Evolutionary conservation across 1,139 yeast genomes (phyloP).

Genomic region (Protomyces lactucae-debilis): DNA sequence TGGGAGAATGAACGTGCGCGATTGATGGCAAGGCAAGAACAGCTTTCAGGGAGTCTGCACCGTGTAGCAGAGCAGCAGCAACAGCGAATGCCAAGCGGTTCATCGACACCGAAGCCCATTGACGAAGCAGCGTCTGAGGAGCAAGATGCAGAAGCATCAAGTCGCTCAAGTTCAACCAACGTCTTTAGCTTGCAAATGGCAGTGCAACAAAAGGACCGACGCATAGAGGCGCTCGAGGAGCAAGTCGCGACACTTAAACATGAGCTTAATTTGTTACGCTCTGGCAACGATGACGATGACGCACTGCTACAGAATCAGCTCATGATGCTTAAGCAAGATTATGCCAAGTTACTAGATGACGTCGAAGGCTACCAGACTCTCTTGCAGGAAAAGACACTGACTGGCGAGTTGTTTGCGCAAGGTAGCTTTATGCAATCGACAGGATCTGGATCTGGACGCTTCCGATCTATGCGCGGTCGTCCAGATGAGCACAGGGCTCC

Average conservation of each 20-base stretch:
- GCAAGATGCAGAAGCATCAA: not conserved
- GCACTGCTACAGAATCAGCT: not conserved
- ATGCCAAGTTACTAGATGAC: conserved; percentile 4
- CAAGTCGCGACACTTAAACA: not conserved
- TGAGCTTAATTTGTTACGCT: not conserved
- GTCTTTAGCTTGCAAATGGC: conserved; percentile 10
- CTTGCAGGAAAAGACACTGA: conserved; percentile 10
- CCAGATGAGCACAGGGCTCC: not conserved
- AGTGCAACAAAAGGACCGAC: conserved; percentile 7
- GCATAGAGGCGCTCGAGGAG: not conserved
- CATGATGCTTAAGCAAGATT: conserved; percentile 1
- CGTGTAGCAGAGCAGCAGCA: not conserved
- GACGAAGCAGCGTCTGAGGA: not conserved
- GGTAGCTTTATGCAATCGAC: conserved; percentile 19
- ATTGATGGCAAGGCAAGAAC: not conserved
- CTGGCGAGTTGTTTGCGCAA: conserved; percentile 11
- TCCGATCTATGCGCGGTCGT: conserved; percentile 14
- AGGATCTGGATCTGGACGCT: not conserved
- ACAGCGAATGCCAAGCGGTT: not conserved
- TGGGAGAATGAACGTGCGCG: not conserved
- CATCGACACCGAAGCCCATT: not conserved
- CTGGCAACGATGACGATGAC: not conserved
- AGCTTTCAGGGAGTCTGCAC: conserved; percentile 4
- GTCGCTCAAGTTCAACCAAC: not conserved
- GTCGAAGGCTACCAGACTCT: conserved; percentile 19